phyloP scores from a whole-genome alignment of 495 filamentous ascomycete genomes.

The Podospora pseudoanserina region DNA sequence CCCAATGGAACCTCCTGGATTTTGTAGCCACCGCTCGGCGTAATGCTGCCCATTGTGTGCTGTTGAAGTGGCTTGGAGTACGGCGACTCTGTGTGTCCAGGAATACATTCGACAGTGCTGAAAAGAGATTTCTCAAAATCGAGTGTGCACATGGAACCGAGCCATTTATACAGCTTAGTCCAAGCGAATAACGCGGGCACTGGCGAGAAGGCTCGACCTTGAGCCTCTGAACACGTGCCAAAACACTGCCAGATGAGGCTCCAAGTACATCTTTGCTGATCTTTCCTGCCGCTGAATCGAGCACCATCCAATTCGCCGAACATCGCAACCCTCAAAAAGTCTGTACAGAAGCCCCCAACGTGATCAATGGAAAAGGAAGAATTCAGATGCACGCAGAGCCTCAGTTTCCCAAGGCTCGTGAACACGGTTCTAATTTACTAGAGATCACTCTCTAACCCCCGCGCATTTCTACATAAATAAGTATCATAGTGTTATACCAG shows the following conservation, averaged over 20 bases:
- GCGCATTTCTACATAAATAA: neutral
- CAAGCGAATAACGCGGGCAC: neutral
- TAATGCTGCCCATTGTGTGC: neutral
- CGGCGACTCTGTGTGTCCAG: no score
- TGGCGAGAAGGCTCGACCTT: neutral
- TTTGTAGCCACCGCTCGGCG: neutral
- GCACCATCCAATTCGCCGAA: neutral
- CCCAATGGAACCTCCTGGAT: neutral
- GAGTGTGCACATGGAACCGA: neutral
- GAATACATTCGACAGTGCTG: no score
- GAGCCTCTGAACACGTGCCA: neutral
- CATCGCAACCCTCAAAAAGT: no score
- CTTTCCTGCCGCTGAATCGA: no score
- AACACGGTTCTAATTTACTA: neutral
- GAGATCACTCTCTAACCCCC: neutral
- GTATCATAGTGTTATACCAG: neutral
- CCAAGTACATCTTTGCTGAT: neutral
- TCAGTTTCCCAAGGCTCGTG: neutral
- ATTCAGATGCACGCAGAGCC: neutral
- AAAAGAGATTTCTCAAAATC: no score
- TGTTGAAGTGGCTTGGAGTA: neutral
- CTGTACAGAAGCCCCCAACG: neutral
- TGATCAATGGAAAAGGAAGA: neutral
- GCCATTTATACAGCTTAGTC: neutral
- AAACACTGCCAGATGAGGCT: neutral